These are phyloP conservation scores for Aegilops tauschii DNA, from an alignment of 176 grass and related monocot species.

Conservation along the genomic window DNA sequence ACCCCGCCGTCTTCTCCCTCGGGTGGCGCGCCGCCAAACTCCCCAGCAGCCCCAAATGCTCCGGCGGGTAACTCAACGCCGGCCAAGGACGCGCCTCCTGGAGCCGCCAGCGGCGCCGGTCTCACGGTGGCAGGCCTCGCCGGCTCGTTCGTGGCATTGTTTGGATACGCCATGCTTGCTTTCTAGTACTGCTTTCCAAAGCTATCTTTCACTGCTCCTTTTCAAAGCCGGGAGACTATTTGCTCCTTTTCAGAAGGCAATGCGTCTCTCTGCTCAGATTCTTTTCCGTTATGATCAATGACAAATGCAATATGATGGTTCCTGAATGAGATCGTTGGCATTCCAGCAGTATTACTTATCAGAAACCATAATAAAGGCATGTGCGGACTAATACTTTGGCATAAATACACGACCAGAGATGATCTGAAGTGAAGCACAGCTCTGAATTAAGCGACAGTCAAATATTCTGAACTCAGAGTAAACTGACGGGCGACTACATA, in stretches of 20 bases:
- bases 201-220: neutral
- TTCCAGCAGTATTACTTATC: neutral
- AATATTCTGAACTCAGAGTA: neutral
- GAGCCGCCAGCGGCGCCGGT: conserved; percentile 10
- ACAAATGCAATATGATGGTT: neutral
- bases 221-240: neutral
- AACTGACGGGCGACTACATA: neutral
- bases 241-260: too few relatives aligned
- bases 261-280: neutral
- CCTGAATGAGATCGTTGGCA: neutral
- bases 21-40: neutral
- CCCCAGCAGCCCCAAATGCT: neutral
- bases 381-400: neutral
- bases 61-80: conserved; percentile 14
- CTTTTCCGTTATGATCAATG: neutral
- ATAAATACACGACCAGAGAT: neutral
- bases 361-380: neutral
- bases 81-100: conserved; percentile 16
- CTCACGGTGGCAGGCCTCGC: conserved; percentile 31
- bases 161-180: conserved; percentile 47
- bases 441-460: neutral
- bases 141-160: conserved; percentile 23
- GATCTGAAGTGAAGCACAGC: neutral
- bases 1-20: conserved; percentile 21
- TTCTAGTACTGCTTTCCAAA: neutral